These are phyloP conservation scores for Mayamaea pseudoterrestris DNA, from an alignment of 108 stramenopile genomes.

Conservation along the genomic window DNA sequence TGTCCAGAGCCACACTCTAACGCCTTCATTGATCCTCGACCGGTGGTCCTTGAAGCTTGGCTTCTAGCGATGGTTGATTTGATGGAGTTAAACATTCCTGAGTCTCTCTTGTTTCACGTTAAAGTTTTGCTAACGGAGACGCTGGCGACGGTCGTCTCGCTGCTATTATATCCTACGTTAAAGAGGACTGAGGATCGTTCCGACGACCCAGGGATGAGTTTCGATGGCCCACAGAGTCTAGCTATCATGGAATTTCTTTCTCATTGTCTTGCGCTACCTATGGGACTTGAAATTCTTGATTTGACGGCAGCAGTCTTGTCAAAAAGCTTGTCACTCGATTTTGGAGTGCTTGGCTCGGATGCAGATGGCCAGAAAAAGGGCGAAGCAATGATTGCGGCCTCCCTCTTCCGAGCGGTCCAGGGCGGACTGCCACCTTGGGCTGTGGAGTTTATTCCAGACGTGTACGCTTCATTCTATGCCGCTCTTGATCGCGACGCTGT, in stretches of 20 bases:
- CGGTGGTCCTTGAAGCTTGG: slow-evolving; percentile 66
- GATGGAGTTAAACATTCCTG: neutral
- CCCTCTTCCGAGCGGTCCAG: slow-evolving; percentile 48
- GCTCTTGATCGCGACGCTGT: slow-evolving; percentile 26
- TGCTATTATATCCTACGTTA: slow-evolving; percentile 34
- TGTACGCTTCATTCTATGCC: slow-evolving; percentile 36
- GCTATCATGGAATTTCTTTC: slow-evolving; percentile 53
- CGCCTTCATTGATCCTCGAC: slow-evolving; percentile 49
- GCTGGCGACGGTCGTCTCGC: slow-evolving; percentile 21
- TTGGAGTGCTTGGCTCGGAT: too few relatives aligned
- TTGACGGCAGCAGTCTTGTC: too few relatives aligned
- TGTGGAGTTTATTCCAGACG: slow-evolving; percentile 49
- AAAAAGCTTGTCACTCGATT: too few relatives aligned
- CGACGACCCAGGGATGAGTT: slow-evolving; percentile 42
- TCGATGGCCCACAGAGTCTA: slow-evolving; percentile 70
- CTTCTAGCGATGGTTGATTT: slow-evolving; percentile 20
- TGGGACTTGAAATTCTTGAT: too few relatives aligned
- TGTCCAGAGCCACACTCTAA: slow-evolving; percentile 14
- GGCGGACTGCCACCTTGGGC: slow-evolving; percentile 74
- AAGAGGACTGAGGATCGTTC: slow-evolving; percentile 24
- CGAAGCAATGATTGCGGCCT: slow-evolving; percentile 45
- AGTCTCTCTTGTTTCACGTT: slow-evolving; percentile 7
- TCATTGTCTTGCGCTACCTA: slow-evolving; percentile 30
- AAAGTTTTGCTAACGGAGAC: slow-evolving; percentile 35
- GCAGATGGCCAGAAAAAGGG: too few relatives aligned